Percentiles rank a stretch among this genome's conserved stretches.
Evolutionary conservation across 2,329 filamentous ascomycete genomes (phyloP).

Genomic region (Botryotinia convoluta): DNA sequence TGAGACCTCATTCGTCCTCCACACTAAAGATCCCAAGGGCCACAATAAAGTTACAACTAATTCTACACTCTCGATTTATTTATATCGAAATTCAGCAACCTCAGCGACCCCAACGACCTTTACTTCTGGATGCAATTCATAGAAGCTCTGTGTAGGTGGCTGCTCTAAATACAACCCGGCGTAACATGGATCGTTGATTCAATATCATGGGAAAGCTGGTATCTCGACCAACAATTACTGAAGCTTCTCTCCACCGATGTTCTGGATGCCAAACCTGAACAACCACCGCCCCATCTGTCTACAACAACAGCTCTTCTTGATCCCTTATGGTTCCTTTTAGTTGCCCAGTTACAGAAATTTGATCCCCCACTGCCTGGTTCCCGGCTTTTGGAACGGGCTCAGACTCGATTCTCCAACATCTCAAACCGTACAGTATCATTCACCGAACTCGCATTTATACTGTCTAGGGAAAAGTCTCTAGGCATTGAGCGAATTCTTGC

Average conservation of each 20-base stretch:
- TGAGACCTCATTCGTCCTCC: background rate
- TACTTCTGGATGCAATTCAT: background rate
- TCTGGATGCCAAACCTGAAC: background rate
- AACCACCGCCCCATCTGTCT: background rate
- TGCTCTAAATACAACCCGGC: background rate
- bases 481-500: background rate
- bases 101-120: background rate
- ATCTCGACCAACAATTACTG: background rate
- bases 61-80: background rate
- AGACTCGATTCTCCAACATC: background rate
- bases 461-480: constrained; percentile 5
- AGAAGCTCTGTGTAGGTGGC: background rate
- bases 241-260: background rate
- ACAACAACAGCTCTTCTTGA: background rate
- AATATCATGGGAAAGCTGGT: background rate
- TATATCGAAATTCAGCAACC: background rate
- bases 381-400: background rate
- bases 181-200: background rate
- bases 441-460: background rate
- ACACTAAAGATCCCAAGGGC: too few relatives aligned
- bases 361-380: background rate
- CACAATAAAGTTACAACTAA: background rate
- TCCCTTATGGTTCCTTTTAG: background rate
- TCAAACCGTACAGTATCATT: background rate
- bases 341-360: background rate